phyloP scores from a whole-genome alignment of 1,139 yeast genomes.

The Zygosaccharomyces sapae region DNA sequence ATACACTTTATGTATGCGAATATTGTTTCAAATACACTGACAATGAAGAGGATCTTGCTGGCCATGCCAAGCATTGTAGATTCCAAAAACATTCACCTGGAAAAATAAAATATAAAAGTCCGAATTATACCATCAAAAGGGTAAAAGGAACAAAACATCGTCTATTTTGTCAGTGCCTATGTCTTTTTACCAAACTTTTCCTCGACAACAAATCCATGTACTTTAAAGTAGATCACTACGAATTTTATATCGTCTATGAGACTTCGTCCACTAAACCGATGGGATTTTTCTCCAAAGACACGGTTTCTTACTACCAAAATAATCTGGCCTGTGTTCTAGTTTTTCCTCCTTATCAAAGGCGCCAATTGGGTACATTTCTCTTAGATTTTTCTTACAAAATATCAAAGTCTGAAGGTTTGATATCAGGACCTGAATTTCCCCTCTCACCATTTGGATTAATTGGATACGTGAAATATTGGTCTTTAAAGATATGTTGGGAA shows the following conservation, averaged over 20 bases:
- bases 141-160: slow-evolving; percentile 61
- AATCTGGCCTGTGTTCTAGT: slow-evolving; percentile 87
- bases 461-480: slow-evolving; percentile 78
- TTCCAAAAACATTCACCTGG: slow-evolving; percentile 54
- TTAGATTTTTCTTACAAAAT: slow-evolving; percentile 80
- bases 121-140: slow-evolving; percentile 52
- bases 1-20: slow-evolving; percentile 67
- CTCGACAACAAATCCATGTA: slow-evolving; percentile 86
- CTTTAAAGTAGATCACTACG: slow-evolving; percentile 72
- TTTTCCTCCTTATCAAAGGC: slow-evolving; percentile 87
- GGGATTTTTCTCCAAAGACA: slow-evolving; percentile 91
- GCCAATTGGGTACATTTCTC: slow-evolving; percentile 69
- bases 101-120: slow-evolving; percentile 60
- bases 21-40: slow-evolving; percentile 77
- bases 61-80: slow-evolving; percentile 49
- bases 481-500: slow-evolving; percentile 46
- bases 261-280: slow-evolving; percentile 48
- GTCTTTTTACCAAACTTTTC: slow-evolving; percentile 80
- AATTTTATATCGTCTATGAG: slow-evolving; percentile 71
- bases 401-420: slow-evolving; percentile 51
- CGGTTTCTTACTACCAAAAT: slow-evolving; percentile 76
- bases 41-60: slow-evolving; percentile 37
- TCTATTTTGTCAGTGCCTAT: slow-evolving; percentile 74
- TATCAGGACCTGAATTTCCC: slow-evolving; percentile 91
- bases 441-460: slow-evolving; percentile 74